phyloP scores from a whole-genome alignment of 345 rosid species.

The Passiflora organensis region DNA sequence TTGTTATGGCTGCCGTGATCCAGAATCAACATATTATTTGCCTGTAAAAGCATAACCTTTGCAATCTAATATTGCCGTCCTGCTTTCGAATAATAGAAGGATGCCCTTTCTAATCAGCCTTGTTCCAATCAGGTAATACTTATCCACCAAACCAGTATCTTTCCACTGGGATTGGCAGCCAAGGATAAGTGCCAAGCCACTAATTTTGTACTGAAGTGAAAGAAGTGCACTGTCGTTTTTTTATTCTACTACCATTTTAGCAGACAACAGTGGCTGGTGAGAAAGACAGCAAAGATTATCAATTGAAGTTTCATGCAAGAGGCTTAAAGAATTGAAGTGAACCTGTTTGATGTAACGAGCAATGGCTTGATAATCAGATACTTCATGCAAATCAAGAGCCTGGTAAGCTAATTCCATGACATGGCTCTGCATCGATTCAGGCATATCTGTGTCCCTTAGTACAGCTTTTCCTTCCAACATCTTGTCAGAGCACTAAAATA shows the following conservation, averaged over 20 bases:
- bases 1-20: background rate
- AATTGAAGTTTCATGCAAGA: background rate
- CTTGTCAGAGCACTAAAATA: background rate
- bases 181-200: background rate
- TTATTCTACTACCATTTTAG: no score
- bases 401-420: slow-evolving; percentile 47
- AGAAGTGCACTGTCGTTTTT: background rate
- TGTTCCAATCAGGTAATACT: background rate
- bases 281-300: no score
- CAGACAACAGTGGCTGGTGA: no score
- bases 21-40: background rate
- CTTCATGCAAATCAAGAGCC: slow-evolving; percentile 48
- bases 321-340: slow-evolving; percentile 1
- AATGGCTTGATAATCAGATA: slow-evolving; percentile 45
- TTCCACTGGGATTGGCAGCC: background rate
- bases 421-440: slow-evolving; percentile 35
- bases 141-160: background rate
- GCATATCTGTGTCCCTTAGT: slow-evolving; percentile 45
- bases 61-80: background rate
- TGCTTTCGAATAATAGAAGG: background rate
- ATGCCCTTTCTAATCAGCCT: background rate
- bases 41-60: background rate
- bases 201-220: background rate
- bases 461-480: slow-evolving; percentile 51
- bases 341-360: slow-evolving; percentile 49